Conservation (phyloP, 1,284 basidiomycete species). For the Boletus semigastroideus region DNA sequence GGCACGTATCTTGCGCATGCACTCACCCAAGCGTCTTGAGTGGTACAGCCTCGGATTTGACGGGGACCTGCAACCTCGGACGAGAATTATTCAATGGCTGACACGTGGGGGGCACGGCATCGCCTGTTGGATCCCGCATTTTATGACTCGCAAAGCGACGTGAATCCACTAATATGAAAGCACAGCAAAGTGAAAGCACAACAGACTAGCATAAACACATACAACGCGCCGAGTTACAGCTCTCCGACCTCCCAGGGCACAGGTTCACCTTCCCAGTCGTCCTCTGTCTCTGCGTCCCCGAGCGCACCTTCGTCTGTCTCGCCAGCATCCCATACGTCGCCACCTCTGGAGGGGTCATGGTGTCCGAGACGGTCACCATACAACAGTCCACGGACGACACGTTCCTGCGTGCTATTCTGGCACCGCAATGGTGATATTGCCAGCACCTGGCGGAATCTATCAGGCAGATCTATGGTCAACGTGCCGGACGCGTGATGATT, state of each 20-base stretch:
- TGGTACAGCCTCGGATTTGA: conserved; percentile 9
- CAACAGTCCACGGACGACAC: conserved; percentile 56
- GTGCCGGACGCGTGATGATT: conserved; percentile 28
- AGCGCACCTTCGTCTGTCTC: conserved; percentile 45
- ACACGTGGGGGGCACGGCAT: conserved; percentile 36
- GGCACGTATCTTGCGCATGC: conserved; percentile 12
- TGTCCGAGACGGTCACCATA: conserved; percentile 55
- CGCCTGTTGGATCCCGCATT: conserved; percentile 22
- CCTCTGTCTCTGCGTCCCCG: conserved; percentile 50
- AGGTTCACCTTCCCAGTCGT: conserved; percentile 81
- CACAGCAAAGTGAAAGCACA: conserved; percentile 30
- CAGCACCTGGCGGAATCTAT: conserved; percentile 60
- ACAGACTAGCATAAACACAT: conserved; percentile 24
- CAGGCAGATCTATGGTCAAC: conserved; percentile 63
- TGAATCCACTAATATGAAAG: conserved; percentile 34
- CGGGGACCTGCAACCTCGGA: neutral
- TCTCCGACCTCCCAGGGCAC: conserved; percentile 77
- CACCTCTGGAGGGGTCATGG: conserved; percentile 62
- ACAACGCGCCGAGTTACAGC: conserved; percentile 42
- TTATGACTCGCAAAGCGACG: conserved; percentile 23
- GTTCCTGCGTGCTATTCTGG: conserved; percentile 48
- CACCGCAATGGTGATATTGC: conserved; percentile 50
- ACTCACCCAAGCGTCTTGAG: conserved; percentile 17
- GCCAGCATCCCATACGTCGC: conserved; percentile 76
- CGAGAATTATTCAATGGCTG: neutral